A percentile compares a stretch with the other conserved stretches of the same genome.
These are phyloP conservation scores for Apiotrichum siamense DNA, from an alignment of 1,284 basidiomycete genomes.

Conservation along the genomic window DNA sequence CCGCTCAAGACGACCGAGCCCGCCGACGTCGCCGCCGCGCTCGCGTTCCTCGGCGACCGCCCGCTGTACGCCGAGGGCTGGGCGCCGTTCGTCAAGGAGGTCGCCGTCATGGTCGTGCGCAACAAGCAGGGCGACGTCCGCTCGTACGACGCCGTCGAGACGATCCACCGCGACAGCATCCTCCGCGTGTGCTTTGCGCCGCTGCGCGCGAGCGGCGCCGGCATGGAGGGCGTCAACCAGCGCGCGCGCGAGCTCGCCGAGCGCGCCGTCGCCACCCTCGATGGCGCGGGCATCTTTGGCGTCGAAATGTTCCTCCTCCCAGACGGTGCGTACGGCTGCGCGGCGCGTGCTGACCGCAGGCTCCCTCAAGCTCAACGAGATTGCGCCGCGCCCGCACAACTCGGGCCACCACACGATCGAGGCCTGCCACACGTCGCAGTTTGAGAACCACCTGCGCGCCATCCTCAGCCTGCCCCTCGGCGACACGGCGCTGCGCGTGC, in stretches of 20 bases:
- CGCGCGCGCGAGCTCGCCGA: constrained; percentile 73
- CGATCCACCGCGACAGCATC: constrained; percentile 88
- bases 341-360: constrained; percentile 51
- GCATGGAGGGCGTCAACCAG: constrained; percentile 53
- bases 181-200: constrained; percentile 87
- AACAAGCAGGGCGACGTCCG: constrained; percentile 65
- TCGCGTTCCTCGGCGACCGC: constrained; percentile 59
- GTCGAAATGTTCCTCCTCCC: constrained; percentile 96
- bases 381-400: constrained; percentile 98
- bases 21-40: constrained; percentile 57
- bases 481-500: constrained; percentile 79
- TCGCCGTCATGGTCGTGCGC: constrained; percentile 96
- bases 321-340: constrained; percentile 57
- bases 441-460: constrained; percentile 96
- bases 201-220: constrained; percentile 54
- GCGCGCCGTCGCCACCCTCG: constrained; percentile 69
- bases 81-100: constrained; percentile 82
- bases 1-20: constrained; percentile 57
- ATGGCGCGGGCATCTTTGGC: constrained; percentile 92
- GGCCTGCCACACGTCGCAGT: constrained; percentile 92
- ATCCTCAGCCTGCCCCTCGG: constrained; percentile 88
- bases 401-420: constrained; percentile 99
- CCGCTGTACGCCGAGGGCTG: constrained; percentile 87
- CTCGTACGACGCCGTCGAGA: constrained; percentile 92
- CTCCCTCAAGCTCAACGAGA: constrained; percentile 84